Percentiles rank a stretch among this genome's conserved stretches.
Evolutionary conservation across 345 rosid species (phyloP).

Genomic region (Litchi chinensis): DNA sequence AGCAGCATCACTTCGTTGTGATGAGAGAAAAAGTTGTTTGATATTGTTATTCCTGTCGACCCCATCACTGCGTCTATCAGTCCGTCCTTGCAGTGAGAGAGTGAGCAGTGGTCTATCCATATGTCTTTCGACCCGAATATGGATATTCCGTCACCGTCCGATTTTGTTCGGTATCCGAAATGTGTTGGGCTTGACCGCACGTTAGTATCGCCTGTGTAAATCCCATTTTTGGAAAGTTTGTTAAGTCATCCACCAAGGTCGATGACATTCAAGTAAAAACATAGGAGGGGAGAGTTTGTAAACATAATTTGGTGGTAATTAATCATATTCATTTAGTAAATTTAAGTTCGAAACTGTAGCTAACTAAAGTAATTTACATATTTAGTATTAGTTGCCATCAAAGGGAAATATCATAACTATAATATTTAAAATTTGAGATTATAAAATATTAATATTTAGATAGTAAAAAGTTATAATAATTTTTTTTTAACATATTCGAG

Average conservation of each 20-base stretch:
- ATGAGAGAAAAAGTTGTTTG: conserved; percentile 90
- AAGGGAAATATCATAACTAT: no score
- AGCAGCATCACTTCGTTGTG: conserved; percentile 97
- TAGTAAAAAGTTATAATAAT: no score
- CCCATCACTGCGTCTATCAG: conserved; percentile 96
- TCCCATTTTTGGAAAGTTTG: neutral
- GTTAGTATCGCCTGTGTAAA: conserved; percentile 60
- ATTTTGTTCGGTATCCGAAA: conserved; percentile 71
- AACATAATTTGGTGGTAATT: no score
- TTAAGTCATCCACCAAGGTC: neutral
- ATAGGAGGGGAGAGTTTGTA: no score
- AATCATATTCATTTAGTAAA: no score
- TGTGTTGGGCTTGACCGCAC: conserved; percentile 88
- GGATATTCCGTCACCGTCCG: conserved; percentile 97
- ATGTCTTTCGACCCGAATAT: conserved; percentile 87
- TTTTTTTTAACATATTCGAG: no score
- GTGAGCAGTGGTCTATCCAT: conserved; percentile 96
- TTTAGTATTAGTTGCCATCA: no score
- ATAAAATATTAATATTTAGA: no score
- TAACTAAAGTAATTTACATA: no score
- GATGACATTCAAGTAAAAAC: no score
- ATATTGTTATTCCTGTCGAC: conserved; percentile 86
- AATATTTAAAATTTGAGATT: no score
- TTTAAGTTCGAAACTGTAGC: no score
- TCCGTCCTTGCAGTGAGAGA: conserved; percentile 93